Evolutionary conservation across 495 filamentous ascomycete species (phyloP).

Genomic region (Neurospora sp.): DNA sequence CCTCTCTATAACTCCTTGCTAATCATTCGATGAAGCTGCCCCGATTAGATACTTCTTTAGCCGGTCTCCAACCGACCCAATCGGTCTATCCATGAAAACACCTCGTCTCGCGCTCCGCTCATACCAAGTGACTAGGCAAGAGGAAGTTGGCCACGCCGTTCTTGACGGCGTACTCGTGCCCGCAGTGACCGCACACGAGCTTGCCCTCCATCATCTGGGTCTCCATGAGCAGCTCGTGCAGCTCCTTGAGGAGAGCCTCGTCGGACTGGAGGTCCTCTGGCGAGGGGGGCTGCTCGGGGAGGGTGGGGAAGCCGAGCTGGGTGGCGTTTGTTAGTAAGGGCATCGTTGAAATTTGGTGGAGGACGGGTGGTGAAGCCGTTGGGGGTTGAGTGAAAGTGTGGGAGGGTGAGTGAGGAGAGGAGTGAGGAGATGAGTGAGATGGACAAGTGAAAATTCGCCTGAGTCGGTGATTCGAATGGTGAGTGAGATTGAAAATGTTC

Average conservation of each 20-base stretch:
- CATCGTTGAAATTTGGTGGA: background rate
- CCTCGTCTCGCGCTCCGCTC: slow-evolving; percentile 8
- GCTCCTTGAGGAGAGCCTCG: slow-evolving; percentile 58
- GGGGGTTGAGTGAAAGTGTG: background rate
- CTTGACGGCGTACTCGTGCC: slow-evolving; percentile 83
- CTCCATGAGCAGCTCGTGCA: slow-evolving; percentile 79
- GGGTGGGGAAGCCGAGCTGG: slow-evolving; percentile 72
- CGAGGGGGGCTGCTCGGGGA: slow-evolving; percentile 54
- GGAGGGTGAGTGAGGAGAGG: background rate
- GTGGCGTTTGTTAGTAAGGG: background rate
- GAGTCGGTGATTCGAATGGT: background rate
- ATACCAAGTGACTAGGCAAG: slow-evolving; percentile 82
- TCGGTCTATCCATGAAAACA: background rate
- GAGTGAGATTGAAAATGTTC: slow-evolving; percentile 5
- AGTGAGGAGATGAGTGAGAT: background rate
- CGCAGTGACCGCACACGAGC: slow-evolving; percentile 82
- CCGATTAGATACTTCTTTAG: background rate
- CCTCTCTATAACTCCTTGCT: background rate
- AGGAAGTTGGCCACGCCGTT: slow-evolving; percentile 96
- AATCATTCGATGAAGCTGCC: background rate
- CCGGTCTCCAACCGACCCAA: background rate
- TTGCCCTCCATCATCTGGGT: slow-evolving; percentile 81
- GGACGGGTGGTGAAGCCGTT: no score
- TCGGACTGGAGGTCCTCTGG: slow-evolving; percentile 49
- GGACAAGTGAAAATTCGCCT: background rate